phyloP scores from a whole-genome alignment of 78 protist species.

The Dictyostelium firmibasis region DNA sequence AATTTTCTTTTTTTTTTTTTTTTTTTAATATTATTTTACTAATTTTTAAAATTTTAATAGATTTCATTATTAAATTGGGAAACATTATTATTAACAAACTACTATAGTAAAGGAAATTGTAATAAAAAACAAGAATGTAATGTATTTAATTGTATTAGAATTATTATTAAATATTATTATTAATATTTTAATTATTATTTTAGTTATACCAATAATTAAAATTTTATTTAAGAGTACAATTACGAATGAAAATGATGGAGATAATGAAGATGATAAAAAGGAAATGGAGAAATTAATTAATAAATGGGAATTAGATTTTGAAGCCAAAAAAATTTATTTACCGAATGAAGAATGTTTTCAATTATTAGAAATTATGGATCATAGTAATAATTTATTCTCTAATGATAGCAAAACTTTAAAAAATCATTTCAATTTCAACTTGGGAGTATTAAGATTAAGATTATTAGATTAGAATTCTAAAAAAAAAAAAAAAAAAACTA shows the following conservation, averaged over 20 bases:
- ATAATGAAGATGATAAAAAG: neutral
- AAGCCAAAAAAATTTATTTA: neutral
- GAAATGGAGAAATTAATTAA: neutral
- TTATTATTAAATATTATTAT: neutral
- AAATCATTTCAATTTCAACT: neutral
- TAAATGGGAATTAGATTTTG: neutral
- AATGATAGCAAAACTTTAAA: neutral
- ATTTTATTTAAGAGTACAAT: neutral
- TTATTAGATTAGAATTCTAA: neutral
- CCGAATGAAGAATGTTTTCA: neutral
- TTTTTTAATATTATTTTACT: too few relatives aligned
- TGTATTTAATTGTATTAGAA: neutral
- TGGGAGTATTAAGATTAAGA: slow-evolving; percentile 1
- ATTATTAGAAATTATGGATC: neutral
- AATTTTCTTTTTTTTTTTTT: too few relatives aligned
- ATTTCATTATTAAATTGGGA: slow-evolving; percentile 51
- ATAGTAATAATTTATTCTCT: neutral
- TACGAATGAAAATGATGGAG: too few relatives aligned
- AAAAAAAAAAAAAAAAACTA: too few relatives aligned
- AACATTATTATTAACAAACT: slow-evolving; percentile 9
- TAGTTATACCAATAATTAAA: neutral
- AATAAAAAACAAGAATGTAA: neutral
- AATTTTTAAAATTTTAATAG: neutral
- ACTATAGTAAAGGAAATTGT: neutral
- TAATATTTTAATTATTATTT: neutral